Conservation (phyloP, 2,329 filamentous ascomycete genomes). For the Paramyrothecium sp. region DNA sequence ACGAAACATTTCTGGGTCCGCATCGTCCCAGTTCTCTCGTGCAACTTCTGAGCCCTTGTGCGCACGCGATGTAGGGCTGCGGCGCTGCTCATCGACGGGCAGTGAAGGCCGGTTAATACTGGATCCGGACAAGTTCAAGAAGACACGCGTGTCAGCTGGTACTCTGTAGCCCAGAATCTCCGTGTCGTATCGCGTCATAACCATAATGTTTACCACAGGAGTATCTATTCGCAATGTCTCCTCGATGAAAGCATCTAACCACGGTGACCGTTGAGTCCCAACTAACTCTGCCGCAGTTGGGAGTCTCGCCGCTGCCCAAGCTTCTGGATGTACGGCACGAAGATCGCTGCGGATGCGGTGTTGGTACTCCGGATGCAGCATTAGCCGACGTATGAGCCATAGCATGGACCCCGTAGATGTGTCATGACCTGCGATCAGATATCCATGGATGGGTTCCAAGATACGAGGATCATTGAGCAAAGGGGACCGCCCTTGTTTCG, state of each 20-base stretch:
- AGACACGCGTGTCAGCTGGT: conserved; percentile 22
- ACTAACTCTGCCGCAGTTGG: conserved; percentile 18
- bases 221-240: conserved; percentile 24
- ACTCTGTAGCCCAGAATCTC: conserved; percentile 19
- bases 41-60: neutral
- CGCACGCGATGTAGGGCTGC: neutral
- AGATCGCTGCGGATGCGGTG: conserved; percentile 2
- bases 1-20: neutral
- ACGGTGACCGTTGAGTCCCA: conserved; percentile 11
- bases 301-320: neutral
- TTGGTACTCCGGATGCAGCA: conserved; percentile 3
- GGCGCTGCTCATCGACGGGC: neutral
- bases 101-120: conserved; percentile 9
- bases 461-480: conserved; percentile 20
- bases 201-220: conserved; percentile 16
- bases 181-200: conserved; percentile 17
- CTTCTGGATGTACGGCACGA: neutral
- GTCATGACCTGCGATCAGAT: conserved; percentile 10
- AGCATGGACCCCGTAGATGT: conserved; percentile 6
- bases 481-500: conserved; percentile 19
- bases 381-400: conserved; percentile 6
- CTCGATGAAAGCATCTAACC: conserved; percentile 27
- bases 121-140: conserved; percentile 14
- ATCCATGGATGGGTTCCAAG: conserved; percentile 14
- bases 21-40: neutral